phyloP scores from a whole-genome alignment of 2,329 filamentous ascomycete genomes.

The Paracamarosporium sp. region DNA sequence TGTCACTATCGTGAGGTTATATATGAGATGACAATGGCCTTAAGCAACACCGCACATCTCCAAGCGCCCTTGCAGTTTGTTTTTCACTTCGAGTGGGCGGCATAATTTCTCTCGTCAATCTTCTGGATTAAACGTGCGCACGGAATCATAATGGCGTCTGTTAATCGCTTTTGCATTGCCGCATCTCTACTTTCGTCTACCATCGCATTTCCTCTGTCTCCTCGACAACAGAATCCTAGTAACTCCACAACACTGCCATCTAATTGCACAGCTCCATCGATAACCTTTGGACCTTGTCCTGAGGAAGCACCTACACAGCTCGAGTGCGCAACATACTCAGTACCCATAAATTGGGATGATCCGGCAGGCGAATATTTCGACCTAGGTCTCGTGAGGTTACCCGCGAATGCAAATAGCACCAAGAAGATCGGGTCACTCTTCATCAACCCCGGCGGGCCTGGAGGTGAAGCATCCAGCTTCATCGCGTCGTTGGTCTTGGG shows the following conservation, averaged over 20 bases:
- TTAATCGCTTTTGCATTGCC: not conserved
- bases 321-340: constrained; percentile 9
- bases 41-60: too few species aligned
- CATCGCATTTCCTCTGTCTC: not conserved
- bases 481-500: constrained; percentile 19
- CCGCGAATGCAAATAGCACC: constrained; percentile 17
- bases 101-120: too few species aligned
- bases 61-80: too few species aligned
- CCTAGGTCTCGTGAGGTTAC: constrained; percentile 28
- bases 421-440: constrained; percentile 46
- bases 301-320: not conserved
- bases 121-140: too few species aligned
- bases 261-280: not conserved
- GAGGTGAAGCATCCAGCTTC: constrained; percentile 33
- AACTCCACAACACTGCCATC: not conserved
- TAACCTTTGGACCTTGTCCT: not conserved
- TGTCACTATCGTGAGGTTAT: too few species aligned
- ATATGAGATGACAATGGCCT: too few species aligned
- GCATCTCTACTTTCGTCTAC: not conserved
- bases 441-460: constrained; percentile 51
- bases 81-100: too few species aligned
- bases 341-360: constrained; percentile 37
- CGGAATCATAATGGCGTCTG: not conserved
- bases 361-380: constrained; percentile 28
- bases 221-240: not conserved